Base-by-base conservation (phyloP, 768 basidiomycete species). In the Royoungia palumana region DNA sequence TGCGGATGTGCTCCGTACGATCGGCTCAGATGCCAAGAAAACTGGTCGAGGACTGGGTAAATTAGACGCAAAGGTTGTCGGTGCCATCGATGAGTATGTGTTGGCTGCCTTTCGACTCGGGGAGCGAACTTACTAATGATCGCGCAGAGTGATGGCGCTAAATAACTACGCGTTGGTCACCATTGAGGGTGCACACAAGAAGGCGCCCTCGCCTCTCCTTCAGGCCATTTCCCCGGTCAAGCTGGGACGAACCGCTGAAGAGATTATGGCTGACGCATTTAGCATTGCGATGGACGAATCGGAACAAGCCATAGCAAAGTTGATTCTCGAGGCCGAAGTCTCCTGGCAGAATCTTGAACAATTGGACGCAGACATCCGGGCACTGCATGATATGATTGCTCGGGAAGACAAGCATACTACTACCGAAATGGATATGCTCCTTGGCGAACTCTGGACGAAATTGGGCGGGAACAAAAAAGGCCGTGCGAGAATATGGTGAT, bases 1-100 rank as follows among this genome's bases (percentile, higher is more conserved):
- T 10, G 82, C 78, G 16, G 69, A 76, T 10, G 57, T 71, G 14
- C 67, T 90, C 53, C 53, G 51, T 13, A 73, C 71, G 4, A 87
- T 90, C 58, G 76, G 81, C 3, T 63, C 66, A 7, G 81, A 83
- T 55, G 85, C 88, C 1, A 81, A 78, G 67, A 75, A 68, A 50
- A 74, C 82, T 1, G 80, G 80, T 3, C 69, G 77, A 27, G 78
- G 80, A 25, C 61, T 91, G 47, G 80, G 82, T 57, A 81, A 69
- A 58, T 70, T 91, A 35, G 76, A 77, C 30, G 71, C 88, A 4
- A 85, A 76, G 58, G 77, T 89, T n/a, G 76, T 79, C 30, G 85
- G 87, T 28, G 79, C 86, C 0, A 83, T 90, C 2, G 89, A 91
- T 52, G 80, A 70, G 88, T 87, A 47, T 60, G 82, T 67, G 1